Percentiles rank a stretch among this genome's conserved stretches.
phyloP scores from a whole-genome alignment of 257 asterid genomes.

The Agastache rugosa region DNA sequence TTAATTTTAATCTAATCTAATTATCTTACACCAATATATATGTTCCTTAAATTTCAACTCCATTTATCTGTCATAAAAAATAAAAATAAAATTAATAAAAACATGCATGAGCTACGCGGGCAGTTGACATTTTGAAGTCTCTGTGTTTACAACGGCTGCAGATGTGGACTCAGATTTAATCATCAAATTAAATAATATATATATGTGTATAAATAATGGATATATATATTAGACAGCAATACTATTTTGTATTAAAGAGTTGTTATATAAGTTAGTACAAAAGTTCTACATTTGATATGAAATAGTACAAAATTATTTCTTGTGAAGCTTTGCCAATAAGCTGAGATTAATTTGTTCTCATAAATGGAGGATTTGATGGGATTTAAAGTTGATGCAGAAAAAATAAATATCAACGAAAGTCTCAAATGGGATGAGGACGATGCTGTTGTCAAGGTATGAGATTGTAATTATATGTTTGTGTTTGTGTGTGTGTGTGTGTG shows the following conservation, averaged over 20 bases:
- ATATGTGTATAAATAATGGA: too few species aligned
- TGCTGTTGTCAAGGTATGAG: conserved; percentile 32
- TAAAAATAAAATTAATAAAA: background rate
- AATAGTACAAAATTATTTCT: background rate
- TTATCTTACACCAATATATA: background rate
- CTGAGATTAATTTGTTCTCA: background rate
- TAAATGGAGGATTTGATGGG: conserved; percentile 45
- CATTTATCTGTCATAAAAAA: conserved; percentile 11
- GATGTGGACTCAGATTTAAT: conserved; percentile 37
- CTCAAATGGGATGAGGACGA: conserved; percentile 23
- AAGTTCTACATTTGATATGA: background rate
- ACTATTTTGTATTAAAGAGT: conserved; percentile 5
- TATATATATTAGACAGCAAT: background rate
- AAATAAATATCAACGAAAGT: conserved; percentile 27
- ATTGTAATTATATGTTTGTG: background rate
- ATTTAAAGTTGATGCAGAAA: conserved; percentile 31
- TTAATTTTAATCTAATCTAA: conserved; percentile 17
- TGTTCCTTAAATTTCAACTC: conserved; percentile 45
- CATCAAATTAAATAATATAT: conserved; percentile 8
- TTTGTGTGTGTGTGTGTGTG: background rate
- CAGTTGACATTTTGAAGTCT: conserved; percentile 54
- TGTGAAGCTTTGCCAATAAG: background rate
- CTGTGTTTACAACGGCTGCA: conserved; percentile 31
- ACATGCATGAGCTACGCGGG: conserved; percentile 34
- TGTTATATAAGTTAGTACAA: conserved; percentile 31